Evolutionary conservation across 106 monocot genomes (phyloP), one percentile per base, ranked within the genome.

Genomic region (Alisma plantagoaquatica): DNA sequence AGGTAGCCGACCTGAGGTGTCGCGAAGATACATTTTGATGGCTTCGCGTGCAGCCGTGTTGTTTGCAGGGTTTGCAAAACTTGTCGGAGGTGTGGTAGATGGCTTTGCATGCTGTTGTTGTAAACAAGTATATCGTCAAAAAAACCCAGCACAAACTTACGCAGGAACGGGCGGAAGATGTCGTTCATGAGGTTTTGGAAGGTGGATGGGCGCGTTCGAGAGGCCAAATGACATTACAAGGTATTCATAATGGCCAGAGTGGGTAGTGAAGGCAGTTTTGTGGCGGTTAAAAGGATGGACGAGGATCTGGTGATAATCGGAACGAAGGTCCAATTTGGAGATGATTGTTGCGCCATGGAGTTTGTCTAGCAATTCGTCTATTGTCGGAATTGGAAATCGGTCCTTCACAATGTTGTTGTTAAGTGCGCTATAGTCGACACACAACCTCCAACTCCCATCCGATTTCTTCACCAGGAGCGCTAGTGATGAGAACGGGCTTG

Each of bases 51-150:
- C 2, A 54, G 54, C 10, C 21, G 2, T 10, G 31, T 31, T 31
- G 2, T 1, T 30, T 6, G 2, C 1, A 54, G 10, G 12, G 22
- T 54, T 1, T 15, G 1, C 2, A 54, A 18, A 1, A 54, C 54
- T 2, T 1, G 4, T 29, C 9, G 7, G 16, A 54, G 31, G 21
- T 54, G 2, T 4, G 1, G 10, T 3, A 54, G 17, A 33, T 54
- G 54, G 1, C 2, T 15, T 1, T 3, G 32, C 54, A 12, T 18
- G 17, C 18, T 31, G 2, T 2, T 8, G 4, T 21, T 54, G 21
- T 54, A 54, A 0, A 54, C 20, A 3, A 54, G 31, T 1, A 54
- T 54, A 20, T 54, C 30, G 33, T 54, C 30, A 31, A 54, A 54
- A 19, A 54, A 54, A 11, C 26, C 54, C 6, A 33, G 17, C 1